These are phyloP conservation scores for Scheffersomyces quercinus DNA, from an alignment of 1,139 yeast species.

Conservation along the genomic window DNA sequence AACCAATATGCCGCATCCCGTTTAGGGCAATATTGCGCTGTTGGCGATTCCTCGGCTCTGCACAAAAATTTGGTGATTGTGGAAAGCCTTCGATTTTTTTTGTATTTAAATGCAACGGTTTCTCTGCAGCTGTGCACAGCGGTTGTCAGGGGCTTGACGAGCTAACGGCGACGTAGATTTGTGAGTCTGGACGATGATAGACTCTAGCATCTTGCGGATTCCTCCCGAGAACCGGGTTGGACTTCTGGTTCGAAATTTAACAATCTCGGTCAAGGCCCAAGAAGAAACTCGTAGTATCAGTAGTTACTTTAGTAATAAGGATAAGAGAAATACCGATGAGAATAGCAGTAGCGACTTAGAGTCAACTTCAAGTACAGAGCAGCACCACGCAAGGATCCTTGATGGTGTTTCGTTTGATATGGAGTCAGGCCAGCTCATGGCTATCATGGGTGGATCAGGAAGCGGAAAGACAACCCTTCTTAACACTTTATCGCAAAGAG, in stretches of 20 bases:
- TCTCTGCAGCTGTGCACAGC: no score
- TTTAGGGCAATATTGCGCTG: no score
- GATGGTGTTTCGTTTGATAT: conserved; percentile 56
- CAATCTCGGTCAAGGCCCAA: conserved; percentile 27
- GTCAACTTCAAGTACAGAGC: neutral
- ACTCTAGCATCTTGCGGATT: conserved; percentile 5
- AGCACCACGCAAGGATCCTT: conserved; percentile 21
- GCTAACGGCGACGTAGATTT: no score
- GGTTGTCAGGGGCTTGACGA: no score
- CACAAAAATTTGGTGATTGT: no score
- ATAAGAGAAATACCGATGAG: neutral
- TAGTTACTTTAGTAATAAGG: conserved; percentile 7
- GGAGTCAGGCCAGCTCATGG: conserved; percentile 55
- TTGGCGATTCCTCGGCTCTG: no score
- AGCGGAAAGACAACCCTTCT: conserved; percentile 83
- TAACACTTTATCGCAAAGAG: conserved; percentile 68
- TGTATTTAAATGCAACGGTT: no score
- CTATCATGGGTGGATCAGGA: conserved; percentile 84
- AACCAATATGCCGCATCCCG: no score
- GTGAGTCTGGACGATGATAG: neutral
- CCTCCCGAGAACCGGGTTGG: conserved; percentile 26
- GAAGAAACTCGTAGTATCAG: conserved; percentile 1
- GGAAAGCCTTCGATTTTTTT: no score
- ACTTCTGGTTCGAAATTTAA: conserved; percentile 28
- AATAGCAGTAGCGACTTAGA: neutral